Base-by-base conservation (phyloP, 2,329 filamentous ascomycete genomes). In the Aspergillus vadensis region DNA sequence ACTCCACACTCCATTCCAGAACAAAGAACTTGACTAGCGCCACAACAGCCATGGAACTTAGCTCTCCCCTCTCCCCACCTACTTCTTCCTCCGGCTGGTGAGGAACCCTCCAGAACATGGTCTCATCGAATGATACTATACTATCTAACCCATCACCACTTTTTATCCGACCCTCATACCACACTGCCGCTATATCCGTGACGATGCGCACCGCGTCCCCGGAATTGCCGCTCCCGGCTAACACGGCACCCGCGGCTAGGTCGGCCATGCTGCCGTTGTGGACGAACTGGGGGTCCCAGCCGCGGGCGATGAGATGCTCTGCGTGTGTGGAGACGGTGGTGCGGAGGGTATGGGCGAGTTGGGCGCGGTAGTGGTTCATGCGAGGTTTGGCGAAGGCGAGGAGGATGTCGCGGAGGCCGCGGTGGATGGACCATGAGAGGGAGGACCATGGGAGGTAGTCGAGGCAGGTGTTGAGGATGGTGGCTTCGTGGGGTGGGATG, bases 11-110 rank as follows among this genome's bases (percentile, higher is more conserved):
- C 62, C 54, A 64, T 44, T 60, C 57, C 32, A 62, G 25, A 3
- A 64, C 59, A 36, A 64, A 62, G 44, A 25, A 57, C 32, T 64
- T 62, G 48, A 58, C 54, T 38, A 64, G 50, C 43, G 62, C 62
- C 39, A 58, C 47, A 15, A 60, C 60, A 44, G 57, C 27, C 57
- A 60, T 60, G 25, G 48, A 32, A 44, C 54, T 41, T 10, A 59
- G 25, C 14, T 17, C 44, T 12, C 12, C 44, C 17, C 15, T 17
- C 27, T 19, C 44, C 17, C 44, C 21, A 27, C 21, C 21, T 30
- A 27, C 19, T 14, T 58, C 52, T 23, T 50, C 12, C 23, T 7
- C 55, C 2, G 19, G 52, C 27, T 12, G 41, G n/a, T 8, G 19
- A 15, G 41, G 19, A 44, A 44, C 19, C 0, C 41, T 23, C 19